Base-by-base conservation (phyloP, 2,329 filamentous ascomycete species). In the Xylariales sp. region DNA sequence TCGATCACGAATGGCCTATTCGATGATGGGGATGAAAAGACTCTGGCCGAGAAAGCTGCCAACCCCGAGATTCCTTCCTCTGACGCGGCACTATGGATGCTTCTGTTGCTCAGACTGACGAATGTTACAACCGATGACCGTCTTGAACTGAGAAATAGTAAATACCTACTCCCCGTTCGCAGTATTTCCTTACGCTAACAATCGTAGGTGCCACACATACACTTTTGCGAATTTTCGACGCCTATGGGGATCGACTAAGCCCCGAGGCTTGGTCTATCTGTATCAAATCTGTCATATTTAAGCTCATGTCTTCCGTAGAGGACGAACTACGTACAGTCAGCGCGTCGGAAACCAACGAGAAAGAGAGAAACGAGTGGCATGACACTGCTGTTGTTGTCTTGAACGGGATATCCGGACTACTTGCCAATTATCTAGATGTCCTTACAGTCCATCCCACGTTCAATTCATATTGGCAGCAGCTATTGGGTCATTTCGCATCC, bases 151-250 rank as follows among this genome's bases (percentile, higher is more conserved):
- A 76, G 88, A 29, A 91, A 91, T 51, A 89, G 86, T 67, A 58
- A 48, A 68, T 57, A 10, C 5, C 20, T 35, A 38, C 28, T 20
- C 17, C 19, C 6, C 6, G 24, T 13, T 28, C 10, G 23, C 2
- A 57, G 23, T 56, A 54, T 56, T 43, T 57, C 7, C 5, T 24
- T 33, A 37, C 61, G 35, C 63, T 70, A 33, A 61, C 55, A 50
- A 33, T 33, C 14, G 51, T 54, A 72, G 79, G 78, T 43, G 88
- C 90, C 1, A 86, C 96, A 16, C 91, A 96, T 58, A 96, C 91
- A 0, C 67, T 97, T 4, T 74, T 96, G 40, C 79, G 89, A 31
- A 95, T 97, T 15, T 89, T 97, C 45, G 89, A 95, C 57, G 89
- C 88, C 2, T 94, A 94, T 46, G 88, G 88, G 10, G 85, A 90